Evolutionary conservation across 305 asterid species (phyloP), one percentile per base, ranked within the genome.

Genomic region (Lippia alba): DNA sequence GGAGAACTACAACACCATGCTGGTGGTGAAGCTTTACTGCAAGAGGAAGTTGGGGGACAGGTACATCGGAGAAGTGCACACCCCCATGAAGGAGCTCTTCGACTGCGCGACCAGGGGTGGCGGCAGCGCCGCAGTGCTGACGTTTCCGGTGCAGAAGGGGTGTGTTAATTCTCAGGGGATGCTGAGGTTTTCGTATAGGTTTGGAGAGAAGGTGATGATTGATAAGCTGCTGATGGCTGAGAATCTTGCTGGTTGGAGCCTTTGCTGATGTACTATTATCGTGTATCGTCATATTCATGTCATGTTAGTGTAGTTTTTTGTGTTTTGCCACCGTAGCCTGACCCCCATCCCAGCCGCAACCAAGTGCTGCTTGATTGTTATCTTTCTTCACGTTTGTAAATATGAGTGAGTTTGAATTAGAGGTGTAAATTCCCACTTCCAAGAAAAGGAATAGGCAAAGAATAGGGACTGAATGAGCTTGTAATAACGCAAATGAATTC

Each of bases 11-110:
- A 85, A 85, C 79, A 67, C 86, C 4, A 79, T 83, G 84, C 81
- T 90, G 3, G 91, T 82, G 4, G 78, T 90, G 8, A 86, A 88
- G 66, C 73, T 90, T 41, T 88, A 90, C 79, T 85, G 96, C 71
- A 74, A 67, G 57, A 67, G 96, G 68, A 90, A 80, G 70, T 67
- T 88, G 0, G 95, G 95, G 0, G 95, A 88, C 50, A 74, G 93
- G 44, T 88, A 86, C 76, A 61, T 90, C 12, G 96, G 96, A 9
- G 95, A 90, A 62, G 76, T 88, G 7, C 82, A 86, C 48, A 62
- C 81, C 0, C 64, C 95, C 18, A 68, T 90, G 78, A 88, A 85
- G 64, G 90, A 88, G 50, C 81, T 90, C 7, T 90, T 83, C 61
- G 90, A 86, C 12, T 66, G 57, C 64, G 61, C 96, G 0, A 34